These are phyloP conservation scores for Escallonia rubra DNA, from an alignment of 129 eudicot species.

Conservation along the genomic window DNA sequence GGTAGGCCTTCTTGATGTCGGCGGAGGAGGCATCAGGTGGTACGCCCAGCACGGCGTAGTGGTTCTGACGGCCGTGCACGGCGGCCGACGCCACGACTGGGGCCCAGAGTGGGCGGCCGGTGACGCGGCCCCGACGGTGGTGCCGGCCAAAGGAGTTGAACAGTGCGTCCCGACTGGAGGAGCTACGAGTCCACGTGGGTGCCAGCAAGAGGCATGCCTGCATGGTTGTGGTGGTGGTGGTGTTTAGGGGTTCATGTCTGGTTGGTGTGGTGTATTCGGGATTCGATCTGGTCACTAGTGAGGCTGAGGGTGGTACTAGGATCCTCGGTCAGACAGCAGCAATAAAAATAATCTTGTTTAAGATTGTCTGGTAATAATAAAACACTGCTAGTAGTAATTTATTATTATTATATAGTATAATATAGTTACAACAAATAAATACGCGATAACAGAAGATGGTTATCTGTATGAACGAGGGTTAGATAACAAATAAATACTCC, in stretches of 20 bases:
- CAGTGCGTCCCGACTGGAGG: slow-evolving; percentile 24
- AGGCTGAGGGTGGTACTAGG: no score
- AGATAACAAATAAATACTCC: no score
- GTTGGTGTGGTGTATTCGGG: not conserved
- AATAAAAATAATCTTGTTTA: no score
- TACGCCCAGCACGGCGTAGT: slow-evolving; percentile 71
- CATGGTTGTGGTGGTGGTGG: slow-evolving; percentile 16
- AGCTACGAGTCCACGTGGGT: slow-evolving; percentile 35
- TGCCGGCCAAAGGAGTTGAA: slow-evolving; percentile 13
- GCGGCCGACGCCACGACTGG: slow-evolving; percentile 35
- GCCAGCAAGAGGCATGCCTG: slow-evolving; percentile 39
- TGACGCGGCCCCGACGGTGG: not conserved
- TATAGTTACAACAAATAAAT: no score
- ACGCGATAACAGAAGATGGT: no score
- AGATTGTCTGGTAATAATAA: no score
- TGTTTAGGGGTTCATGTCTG: slow-evolving; percentile 17
- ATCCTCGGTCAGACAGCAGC: no score
- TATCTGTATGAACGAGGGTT: no score
- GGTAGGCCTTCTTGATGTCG: slow-evolving; percentile 82
- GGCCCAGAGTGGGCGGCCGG: slow-evolving; percentile 19
- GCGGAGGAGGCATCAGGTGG: slow-evolving; percentile 54
- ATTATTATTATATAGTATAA: no score
- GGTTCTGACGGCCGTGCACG: slow-evolving; percentile 42
- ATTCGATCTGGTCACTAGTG: not conserved
- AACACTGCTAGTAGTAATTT: no score